These are phyloP conservation scores for Polysphondylium violaceum DNA, from an alignment of 78 protist genomes.

Conservation along the genomic window DNA sequence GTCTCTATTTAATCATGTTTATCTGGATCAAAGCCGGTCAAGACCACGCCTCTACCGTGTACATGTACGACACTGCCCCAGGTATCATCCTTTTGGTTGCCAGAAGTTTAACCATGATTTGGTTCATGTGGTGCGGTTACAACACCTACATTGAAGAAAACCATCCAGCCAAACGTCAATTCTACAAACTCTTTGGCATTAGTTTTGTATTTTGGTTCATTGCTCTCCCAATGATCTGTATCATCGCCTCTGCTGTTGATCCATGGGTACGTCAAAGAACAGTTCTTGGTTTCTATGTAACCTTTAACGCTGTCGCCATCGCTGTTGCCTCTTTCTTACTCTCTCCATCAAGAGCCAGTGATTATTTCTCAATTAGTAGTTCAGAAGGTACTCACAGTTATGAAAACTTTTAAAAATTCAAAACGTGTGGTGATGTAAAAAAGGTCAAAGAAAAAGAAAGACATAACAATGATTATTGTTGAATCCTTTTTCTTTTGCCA, in stretches of 20 bases:
- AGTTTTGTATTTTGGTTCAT: slow-evolving; percentile 78
- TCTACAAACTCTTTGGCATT: slow-evolving; percentile 63
- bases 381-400: neutral
- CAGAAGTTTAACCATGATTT: slow-evolving; percentile 59
- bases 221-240: slow-evolving; percentile 52
- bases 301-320: slow-evolving; percentile 61
- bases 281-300: slow-evolving; percentile 75
- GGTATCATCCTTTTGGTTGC: slow-evolving; percentile 73
- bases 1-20: slow-evolving; percentile 76
- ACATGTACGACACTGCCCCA: slow-evolving; percentile 84
- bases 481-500: too few relatives aligned
- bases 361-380: slow-evolving; percentile 31
- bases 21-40: slow-evolving; percentile 63
- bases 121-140: slow-evolving; percentile 81
- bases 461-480: too few relatives aligned
- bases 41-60: slow-evolving; percentile 59
- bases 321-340: slow-evolving; percentile 46
- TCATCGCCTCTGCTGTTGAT: slow-evolving; percentile 74
- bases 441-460: neutral
- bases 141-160: slow-evolving; percentile 73
- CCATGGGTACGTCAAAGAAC: slow-evolving; percentile 69
- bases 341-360: slow-evolving; percentile 67
- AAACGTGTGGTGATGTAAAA: neutral
- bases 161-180: slow-evolving; percentile 81
- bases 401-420: neutral